Evolutionary conservation across 169 alveolate genomes (phyloP).

Genomic region (Cyclospora cayetanensis): DNA sequence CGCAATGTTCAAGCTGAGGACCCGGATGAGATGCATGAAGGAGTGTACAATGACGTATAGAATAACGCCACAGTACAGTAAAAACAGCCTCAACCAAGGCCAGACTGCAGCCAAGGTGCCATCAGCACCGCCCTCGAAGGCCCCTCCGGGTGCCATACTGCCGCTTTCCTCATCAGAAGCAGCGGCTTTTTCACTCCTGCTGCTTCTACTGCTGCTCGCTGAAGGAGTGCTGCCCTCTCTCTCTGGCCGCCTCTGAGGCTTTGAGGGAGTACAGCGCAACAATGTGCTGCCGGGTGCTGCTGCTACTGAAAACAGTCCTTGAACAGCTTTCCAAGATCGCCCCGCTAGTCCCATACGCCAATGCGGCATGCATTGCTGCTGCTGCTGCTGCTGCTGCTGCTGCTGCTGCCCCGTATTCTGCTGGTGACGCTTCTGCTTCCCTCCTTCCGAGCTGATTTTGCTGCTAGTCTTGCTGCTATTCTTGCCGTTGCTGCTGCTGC

Average conservation of each 20-base stretch:
- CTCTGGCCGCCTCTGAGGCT: not conserved
- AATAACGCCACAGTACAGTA: conserved; percentile 73
- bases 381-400: not conserved
- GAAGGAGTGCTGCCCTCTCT: not conserved
- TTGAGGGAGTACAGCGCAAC: not conserved
- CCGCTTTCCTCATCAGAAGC: not conserved
- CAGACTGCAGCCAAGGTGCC: not conserved
- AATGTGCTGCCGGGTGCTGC: not conserved
- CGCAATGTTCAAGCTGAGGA: conserved; percentile 89
- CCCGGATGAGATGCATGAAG: conserved; percentile 87
- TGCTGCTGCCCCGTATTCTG: not conserved
- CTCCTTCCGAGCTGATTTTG: not conserved
- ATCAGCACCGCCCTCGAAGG: not conserved
- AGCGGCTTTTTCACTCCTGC: not conserved
- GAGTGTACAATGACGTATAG: conserved; percentile 82
- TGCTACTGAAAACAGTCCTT: not conserved
- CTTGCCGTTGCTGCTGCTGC: conserved; percentile 66
- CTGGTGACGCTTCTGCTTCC: not conserved
- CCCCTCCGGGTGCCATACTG: not conserved
- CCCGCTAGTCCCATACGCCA: not conserved
- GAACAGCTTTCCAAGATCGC: not conserved
- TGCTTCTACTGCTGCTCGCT: not conserved
- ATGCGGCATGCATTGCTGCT: not conserved
- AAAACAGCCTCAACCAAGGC: not conserved
- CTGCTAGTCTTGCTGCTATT: conserved; percentile 10